phyloP scores from a whole-genome alignment of 352 stramenopile genomes.

The Phytopythium vexans region DNA sequence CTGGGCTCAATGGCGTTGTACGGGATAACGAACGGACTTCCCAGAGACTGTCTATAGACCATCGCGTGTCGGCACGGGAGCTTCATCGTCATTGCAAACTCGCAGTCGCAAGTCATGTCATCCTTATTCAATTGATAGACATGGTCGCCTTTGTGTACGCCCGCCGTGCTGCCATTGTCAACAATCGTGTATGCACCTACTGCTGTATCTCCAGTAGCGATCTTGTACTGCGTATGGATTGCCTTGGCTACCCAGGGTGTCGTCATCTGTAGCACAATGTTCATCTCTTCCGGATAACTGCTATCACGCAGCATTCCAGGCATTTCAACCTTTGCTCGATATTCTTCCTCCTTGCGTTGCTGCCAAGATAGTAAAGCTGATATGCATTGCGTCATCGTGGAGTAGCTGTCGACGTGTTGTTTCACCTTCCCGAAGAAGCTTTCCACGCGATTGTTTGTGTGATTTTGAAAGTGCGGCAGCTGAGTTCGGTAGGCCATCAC shows the following conservation, averaged over 20 bases:
- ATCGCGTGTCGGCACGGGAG: conserved; percentile 18
- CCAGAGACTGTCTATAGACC: conserved; percentile 1
- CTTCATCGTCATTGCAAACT: conserved; percentile 10
- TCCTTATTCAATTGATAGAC: not conserved
- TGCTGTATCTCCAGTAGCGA: not conserved
- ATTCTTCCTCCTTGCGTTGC: conserved; percentile 4
- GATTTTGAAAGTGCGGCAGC: conserved; percentile 13
- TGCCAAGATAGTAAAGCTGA: conserved; percentile 3
- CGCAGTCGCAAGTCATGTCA: conserved; percentile 11
- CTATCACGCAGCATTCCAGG: conserved; percentile 8
- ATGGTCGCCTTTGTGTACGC: not conserved
- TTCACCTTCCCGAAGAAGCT: conserved; percentile 16
- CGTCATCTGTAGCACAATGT: conserved; percentile 11
- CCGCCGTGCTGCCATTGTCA: not conserved
- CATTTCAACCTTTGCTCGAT: conserved; percentile 1
- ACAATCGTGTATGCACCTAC: not conserved
- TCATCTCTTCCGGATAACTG: conserved; percentile 21
- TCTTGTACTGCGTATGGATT: not conserved
- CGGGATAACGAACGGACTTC: conserved; percentile 6
- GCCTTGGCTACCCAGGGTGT: conserved; percentile 8
- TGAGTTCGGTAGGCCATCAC: conserved; percentile 9
- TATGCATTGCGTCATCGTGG: conserved; percentile 10
- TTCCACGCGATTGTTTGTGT: conserved; percentile 18
- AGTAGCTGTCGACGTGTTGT: not conserved
- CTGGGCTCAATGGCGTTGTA: conserved; percentile 2